phyloP scores from a whole-genome alignment of 2,329 filamentous ascomycete species.

The Fusarium lyarnte region DNA sequence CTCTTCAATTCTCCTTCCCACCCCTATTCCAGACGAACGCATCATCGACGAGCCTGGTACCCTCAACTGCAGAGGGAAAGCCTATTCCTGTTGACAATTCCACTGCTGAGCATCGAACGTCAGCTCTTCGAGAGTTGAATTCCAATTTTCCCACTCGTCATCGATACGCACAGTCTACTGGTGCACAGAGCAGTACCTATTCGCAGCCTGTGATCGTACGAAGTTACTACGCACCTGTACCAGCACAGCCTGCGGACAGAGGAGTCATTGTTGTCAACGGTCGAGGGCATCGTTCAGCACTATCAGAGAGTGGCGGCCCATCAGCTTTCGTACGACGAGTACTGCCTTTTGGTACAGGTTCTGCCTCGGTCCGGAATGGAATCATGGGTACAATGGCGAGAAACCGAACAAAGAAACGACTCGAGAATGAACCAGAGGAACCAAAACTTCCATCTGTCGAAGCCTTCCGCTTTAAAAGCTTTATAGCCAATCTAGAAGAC shows the following conservation, averaged over 20 bases:
- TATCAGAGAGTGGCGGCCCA: conserved; percentile 44
- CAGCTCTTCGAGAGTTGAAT: conserved; percentile 68
- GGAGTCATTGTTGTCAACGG: conserved; percentile 45
- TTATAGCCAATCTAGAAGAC: conserved; percentile 65
- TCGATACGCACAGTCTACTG: conserved; percentile 65
- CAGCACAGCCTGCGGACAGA: conserved; percentile 47
- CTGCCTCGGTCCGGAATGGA: conserved; percentile 50
- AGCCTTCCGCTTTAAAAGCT: conserved; percentile 72
- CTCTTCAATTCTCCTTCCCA: conserved; percentile 60
- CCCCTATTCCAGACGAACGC: conserved; percentile 59
- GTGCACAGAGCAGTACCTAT: conserved; percentile 66
- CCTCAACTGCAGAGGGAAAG: conserved; percentile 65
- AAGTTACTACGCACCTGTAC: conserved; percentile 65
- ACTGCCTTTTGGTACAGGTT: conserved; percentile 47
- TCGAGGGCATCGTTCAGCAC: conserved; percentile 39
- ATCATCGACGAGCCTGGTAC: conserved; percentile 63
- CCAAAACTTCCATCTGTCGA: conserved; percentile 68
- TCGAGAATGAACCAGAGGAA: conserved; percentile 45
- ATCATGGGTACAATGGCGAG: conserved; percentile 56
- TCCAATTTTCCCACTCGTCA: conserved; percentile 66
- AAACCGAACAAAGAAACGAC: conserved; percentile 52
- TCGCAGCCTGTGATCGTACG: conserved; percentile 73
- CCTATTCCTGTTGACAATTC: conserved; percentile 66
- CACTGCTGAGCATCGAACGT: conserved; percentile 66
- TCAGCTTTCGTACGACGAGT: conserved; percentile 44